phyloP scores from a whole-genome alignment of 1,284 basidiomycete species.

The Leccinum olivaceoglutinosum region DNA sequence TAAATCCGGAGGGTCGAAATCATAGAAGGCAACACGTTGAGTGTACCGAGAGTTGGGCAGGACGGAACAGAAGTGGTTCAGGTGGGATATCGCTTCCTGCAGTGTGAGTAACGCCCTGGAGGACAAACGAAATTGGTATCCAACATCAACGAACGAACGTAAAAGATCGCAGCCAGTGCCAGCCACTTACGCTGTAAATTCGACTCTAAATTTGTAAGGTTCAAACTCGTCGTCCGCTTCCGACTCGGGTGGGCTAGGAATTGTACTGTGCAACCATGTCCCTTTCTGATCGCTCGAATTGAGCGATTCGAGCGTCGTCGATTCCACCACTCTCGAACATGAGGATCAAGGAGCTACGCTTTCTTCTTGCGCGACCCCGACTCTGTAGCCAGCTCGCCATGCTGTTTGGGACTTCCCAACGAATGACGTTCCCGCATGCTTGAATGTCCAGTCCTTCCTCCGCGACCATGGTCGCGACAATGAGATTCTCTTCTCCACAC shows the following conservation, averaged over 20 bases:
- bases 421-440: too few species aligned
- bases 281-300: conserved; percentile 54
- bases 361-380: conserved; percentile 66
- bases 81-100: conserved; percentile 61
- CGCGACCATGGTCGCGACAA: too few species aligned
- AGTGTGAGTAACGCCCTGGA: conserved; percentile 58
- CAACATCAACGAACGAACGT: background rate
- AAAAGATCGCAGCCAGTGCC: background rate
- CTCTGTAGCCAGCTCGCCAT: conserved; percentile 80
- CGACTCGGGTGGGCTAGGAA: conserved; percentile 26
- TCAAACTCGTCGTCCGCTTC: background rate
- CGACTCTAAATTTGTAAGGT: conserved; percentile 41
- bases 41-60: conserved; percentile 55
- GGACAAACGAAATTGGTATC: background rate
- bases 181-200: conserved; percentile 53
- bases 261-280: conserved; percentile 59
- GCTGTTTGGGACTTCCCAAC: conserved; percentile 45
- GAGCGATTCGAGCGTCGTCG: conserved; percentile 36
- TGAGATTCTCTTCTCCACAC: too few species aligned
- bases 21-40: conserved; percentile 54
- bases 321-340: conserved; percentile 52
- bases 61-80: conserved; percentile 71
- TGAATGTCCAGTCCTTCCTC: too few species aligned
- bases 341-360: conserved; percentile 68
- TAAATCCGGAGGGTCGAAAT: conserved; percentile 61